Evolutionary conservation across 306 rosid species (phyloP).

Genomic region (Malus asiatica): DNA sequence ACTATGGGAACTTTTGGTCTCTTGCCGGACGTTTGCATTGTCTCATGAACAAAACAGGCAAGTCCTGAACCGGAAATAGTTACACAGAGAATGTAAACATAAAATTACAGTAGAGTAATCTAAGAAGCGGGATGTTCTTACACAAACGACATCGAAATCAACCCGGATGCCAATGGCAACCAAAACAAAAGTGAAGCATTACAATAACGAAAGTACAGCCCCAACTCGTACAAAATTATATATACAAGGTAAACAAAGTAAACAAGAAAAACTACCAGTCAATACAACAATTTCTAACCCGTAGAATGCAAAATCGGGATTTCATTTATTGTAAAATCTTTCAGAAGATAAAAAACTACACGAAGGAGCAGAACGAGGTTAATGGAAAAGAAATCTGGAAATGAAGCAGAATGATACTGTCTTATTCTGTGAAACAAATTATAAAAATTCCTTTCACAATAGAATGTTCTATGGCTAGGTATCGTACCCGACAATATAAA

Average conservation of each 20-base stretch:
- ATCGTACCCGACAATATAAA: slow-evolving; percentile 40
- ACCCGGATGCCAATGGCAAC: not conserved
- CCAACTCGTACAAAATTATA: not conserved
- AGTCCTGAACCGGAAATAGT: not conserved
- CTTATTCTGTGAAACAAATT: slow-evolving; percentile 24
- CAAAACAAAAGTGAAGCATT: not conserved
- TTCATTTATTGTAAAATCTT: not conserved
- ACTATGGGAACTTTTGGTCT: not conserved
- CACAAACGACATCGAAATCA: not conserved
- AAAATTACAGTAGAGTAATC: no score
- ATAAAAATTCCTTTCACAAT: slow-evolving; percentile 24
- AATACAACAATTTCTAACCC: not conserved
- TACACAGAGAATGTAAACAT: no score
- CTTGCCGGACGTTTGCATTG: not conserved
- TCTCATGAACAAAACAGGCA: not conserved
- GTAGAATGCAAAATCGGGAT: slow-evolving; percentile 1
- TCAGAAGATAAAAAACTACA: not conserved
- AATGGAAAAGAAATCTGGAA: not conserved
- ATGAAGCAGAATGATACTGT: slow-evolving; percentile 18
- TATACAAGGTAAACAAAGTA: not conserved
- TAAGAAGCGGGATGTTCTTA: not conserved
- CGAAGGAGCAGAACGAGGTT: not conserved
- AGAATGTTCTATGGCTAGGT: slow-evolving; percentile 46
- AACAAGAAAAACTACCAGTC: not conserved
- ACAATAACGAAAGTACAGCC: not conserved